phyloP scores from a whole-genome alignment of 1,284 basidiomycete genomes.

The Apiotrichum porosum region DNA sequence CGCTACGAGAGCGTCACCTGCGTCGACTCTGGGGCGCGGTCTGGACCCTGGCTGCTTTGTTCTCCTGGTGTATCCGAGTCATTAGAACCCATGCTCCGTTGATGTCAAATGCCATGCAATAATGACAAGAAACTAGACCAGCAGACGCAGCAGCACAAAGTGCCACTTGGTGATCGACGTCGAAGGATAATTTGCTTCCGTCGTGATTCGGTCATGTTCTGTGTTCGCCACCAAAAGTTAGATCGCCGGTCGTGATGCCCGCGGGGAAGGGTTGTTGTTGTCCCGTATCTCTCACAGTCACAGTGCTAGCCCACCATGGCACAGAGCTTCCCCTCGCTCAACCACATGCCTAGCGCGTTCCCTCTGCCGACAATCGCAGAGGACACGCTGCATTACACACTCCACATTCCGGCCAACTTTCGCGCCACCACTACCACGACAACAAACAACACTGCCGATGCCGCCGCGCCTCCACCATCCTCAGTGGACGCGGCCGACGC shows the following conservation, averaged over 20 bases:
- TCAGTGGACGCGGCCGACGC: slow-evolving; percentile 49
- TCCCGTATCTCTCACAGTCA: too few relatives aligned
- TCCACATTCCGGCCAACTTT: slow-evolving; percentile 57
- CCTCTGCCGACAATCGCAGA: slow-evolving; percentile 61
- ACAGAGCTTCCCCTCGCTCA: slow-evolving; percentile 43
- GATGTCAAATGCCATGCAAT: slow-evolving; percentile 6
- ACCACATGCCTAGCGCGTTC: slow-evolving; percentile 34
- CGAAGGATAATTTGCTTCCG: too few relatives aligned
- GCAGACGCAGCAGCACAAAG: too few relatives aligned
- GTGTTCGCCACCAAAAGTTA: background rate
- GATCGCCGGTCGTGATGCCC: too few relatives aligned
- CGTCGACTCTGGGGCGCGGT: background rate
- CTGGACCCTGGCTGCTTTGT: background rate
- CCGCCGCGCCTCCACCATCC: background rate
- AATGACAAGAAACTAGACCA: background rate
- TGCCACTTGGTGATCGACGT: too few relatives aligned
- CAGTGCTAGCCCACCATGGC: slow-evolving; percentile 23
- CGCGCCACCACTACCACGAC: slow-evolving; percentile 36
- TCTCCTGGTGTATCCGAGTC: slow-evolving; percentile 11
- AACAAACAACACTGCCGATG: background rate
- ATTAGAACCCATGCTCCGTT: slow-evolving; percentile 1
- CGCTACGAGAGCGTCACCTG: background rate
- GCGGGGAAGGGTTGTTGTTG: too few relatives aligned
- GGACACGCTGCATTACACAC: slow-evolving; percentile 70
- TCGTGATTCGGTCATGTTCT: too few relatives aligned